A percentile compares a stretch with the other conserved stretches of the same genome.
Evolutionary conservation across 2,329 filamentous ascomycete genomes (phyloP).

Genomic region (Aspergillus novofumigatus): DNA sequence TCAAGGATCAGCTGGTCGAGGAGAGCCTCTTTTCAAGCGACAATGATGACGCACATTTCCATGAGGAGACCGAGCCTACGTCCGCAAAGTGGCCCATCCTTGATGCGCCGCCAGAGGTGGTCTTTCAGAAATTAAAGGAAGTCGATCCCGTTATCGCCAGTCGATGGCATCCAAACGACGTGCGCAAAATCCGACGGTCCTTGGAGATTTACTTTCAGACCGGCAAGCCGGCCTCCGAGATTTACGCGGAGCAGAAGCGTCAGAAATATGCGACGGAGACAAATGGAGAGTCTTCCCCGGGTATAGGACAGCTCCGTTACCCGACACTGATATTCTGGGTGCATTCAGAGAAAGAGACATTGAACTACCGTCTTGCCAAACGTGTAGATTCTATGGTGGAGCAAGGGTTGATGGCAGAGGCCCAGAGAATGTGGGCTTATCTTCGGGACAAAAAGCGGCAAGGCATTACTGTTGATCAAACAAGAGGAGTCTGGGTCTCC

Average conservation of each 20-base stretch:
- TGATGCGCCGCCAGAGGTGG: constrained; percentile 63
- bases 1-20: constrained; percentile 64
- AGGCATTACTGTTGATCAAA: constrained; percentile 62
- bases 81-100: constrained; percentile 64
- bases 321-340: constrained; percentile 79
- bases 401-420: constrained; percentile 60
- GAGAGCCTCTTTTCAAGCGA: constrained; percentile 24
- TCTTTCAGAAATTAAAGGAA: constrained; percentile 68
- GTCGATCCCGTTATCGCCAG: constrained; percentile 87
- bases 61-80: constrained; percentile 13
- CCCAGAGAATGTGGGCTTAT: constrained; percentile 50
- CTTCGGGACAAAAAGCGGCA: constrained; percentile 41
- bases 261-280: constrained; percentile 21
- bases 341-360: constrained; percentile 64
- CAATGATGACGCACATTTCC: constrained; percentile 21
- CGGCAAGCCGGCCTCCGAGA: constrained; percentile 74
- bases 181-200: constrained; percentile 82
- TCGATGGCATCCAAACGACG: constrained; percentile 90
- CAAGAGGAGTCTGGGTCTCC: constrained; percentile 88
- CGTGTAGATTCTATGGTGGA: constrained; percentile 83
- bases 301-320: constrained; percentile 43
- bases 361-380: constrained; percentile 67
- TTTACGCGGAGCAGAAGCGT: constrained; percentile 73
- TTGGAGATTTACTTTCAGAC: constrained; percentile 86
- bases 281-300: constrained; percentile 15